Conservation (phyloP, 2,329 filamentous ascomycete species). For the Pseudogymnoascus sp. region DNA sequence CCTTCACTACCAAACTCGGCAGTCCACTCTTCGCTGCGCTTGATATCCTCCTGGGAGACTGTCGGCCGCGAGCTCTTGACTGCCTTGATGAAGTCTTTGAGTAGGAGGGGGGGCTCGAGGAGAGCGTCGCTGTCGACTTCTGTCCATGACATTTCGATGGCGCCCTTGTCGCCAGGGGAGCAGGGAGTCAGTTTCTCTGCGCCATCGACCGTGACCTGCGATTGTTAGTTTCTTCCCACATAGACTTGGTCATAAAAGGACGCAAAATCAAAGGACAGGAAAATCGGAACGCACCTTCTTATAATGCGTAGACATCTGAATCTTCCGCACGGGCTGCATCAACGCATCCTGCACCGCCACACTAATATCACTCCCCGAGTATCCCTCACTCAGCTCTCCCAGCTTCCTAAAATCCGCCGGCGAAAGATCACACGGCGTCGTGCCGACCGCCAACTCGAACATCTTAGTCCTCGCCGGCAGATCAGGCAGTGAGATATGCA, state of each 20-base stretch:
- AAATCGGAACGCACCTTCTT: slow-evolving; percentile 58
- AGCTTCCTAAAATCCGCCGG: slow-evolving; percentile 71
- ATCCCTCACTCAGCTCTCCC: slow-evolving; percentile 79
- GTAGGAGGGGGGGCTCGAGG: slow-evolving; percentile 73
- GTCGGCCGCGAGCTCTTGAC: slow-evolving; percentile 84
- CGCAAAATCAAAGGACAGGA: no score
- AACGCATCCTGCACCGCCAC: slow-evolving; percentile 94
- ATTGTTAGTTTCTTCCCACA: no score
- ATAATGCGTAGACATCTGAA: slow-evolving; percentile 95
- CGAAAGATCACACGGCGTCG: slow-evolving; percentile 78
- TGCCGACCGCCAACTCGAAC: slow-evolving; percentile 91
- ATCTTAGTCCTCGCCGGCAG: slow-evolving; percentile 75
- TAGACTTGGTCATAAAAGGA: no score
- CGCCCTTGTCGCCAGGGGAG: slow-evolving; percentile 80
- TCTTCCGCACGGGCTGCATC: slow-evolving; percentile 96
- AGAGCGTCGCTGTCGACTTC: slow-evolving; percentile 77
- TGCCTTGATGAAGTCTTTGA: slow-evolving; percentile 91
- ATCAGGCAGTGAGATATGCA: slow-evolving; percentile 92
- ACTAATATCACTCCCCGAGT: slow-evolving; percentile 90
- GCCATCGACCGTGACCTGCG: slow-evolving; percentile 62
- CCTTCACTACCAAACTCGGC: slow-evolving; percentile 93
- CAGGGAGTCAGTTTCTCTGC: slow-evolving; percentile 73
- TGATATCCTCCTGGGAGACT: slow-evolving; percentile 78
- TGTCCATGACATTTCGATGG: slow-evolving; percentile 90
- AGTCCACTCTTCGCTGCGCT: slow-evolving; percentile 85